Conservation (phyloP, 257 asterid species). For the Solanum peruvianum region DNA sequence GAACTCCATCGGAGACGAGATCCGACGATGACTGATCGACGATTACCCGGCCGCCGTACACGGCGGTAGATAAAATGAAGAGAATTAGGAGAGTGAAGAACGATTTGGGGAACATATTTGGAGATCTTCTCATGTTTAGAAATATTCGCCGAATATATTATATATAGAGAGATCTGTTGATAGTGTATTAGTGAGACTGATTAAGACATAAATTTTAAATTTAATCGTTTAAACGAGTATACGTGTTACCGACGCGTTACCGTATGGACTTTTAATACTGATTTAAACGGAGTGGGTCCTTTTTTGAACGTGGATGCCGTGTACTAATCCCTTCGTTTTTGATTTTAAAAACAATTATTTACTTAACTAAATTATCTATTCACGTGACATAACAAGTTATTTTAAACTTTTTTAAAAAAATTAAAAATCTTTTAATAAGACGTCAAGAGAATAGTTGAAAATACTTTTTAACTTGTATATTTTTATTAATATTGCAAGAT, state of each 20-base stretch:
- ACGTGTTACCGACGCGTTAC: background rate
- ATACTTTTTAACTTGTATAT: no score
- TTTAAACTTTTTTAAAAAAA: no score
- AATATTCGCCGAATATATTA: background rate
- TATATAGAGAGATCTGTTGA: background rate
- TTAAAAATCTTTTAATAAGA: no score
- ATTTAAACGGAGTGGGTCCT: no score
- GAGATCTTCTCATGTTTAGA: background rate
- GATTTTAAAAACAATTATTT: no score
- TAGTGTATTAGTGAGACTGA: background rate
- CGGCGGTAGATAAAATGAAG: constrained; percentile 29
- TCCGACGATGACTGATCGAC: constrained; percentile 30
- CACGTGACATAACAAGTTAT: no score
- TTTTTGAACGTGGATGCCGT: no score
- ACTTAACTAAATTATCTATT: no score
- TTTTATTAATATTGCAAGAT: no score
- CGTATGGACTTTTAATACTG: no score
- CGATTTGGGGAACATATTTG: background rate
- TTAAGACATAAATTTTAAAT: background rate
- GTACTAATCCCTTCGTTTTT: no score
- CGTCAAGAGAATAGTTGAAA: accelerated
- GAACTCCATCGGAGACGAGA: constrained; percentile 37
- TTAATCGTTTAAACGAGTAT: no score
- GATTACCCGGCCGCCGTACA: constrained; percentile 35
- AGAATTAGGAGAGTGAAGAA: constrained; percentile 9